Base-by-base conservation (phyloP, 495 filamentous ascomycete species). In the Entonaema liquescens region DNA sequence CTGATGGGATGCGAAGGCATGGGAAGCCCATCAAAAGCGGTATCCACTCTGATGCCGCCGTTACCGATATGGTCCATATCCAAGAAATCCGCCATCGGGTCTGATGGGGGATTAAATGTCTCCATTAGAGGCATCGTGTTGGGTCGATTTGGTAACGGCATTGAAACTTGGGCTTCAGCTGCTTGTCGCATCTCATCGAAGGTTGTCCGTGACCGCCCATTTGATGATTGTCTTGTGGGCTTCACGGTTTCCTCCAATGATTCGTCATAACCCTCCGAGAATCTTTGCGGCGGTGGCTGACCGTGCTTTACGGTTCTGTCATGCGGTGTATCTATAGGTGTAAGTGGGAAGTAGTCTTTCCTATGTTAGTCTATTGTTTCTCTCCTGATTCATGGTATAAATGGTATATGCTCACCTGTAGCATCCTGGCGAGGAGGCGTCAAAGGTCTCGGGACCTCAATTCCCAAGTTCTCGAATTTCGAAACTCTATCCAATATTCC, bases 171-270 rank as follows among this genome's bases (percentile, higher is more conserved):
- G 29, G 79, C 75, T 58, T 84, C 82, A 15, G 81, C 79, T 65
- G 82, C 80, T 65, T 80, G 78, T 38, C 82, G 78, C 74, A 83
- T 74, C 17, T 84, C 81, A 29, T 83, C 79, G 53, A 85, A 85
- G 40, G 80, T 78, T 13, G 79, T 76, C 12, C 67, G 67, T 38
- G 68, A 53, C 15, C 56, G 73, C 28, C 62, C 40, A 36, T 71
- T 71, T 35, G 66, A 38, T 55, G 71, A 60, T 68, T 77, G 57
- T 62, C 77, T 68, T 9, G 77, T 62, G 3, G 85, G 85, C 75
- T 87, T 87, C 73, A 87, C 79, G 0, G 85, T 87, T 70, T 86
- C 85, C 68, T 87, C 84, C 81, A 86, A 86, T n/a, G 84, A 87
- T 67, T 84, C 83, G 62, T 87, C 85, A 62, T 86, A 86, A 25